Conservation (phyloP, 148 eudicot species). For the Vaccinium myrtillus region DNA sequence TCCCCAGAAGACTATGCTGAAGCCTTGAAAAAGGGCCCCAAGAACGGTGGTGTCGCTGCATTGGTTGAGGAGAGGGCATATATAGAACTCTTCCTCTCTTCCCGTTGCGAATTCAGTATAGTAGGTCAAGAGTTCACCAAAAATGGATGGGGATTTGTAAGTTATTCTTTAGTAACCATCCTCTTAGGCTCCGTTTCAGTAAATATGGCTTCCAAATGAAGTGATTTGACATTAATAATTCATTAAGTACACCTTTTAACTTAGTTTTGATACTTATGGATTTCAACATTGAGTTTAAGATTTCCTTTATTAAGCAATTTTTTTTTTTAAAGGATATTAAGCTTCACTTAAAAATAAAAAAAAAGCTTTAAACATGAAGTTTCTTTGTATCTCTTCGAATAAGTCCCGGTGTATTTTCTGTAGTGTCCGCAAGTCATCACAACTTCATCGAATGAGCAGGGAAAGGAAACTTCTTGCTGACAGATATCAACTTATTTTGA, state of each 20-base stretch:
- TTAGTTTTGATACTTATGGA: no score
- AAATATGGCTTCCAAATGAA: not conserved
- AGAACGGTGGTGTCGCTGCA: slow-evolving; percentile 69
- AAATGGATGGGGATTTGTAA: slow-evolving; percentile 85
- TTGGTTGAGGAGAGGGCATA: slow-evolving; percentile 64
- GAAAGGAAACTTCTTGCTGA: not conserved
- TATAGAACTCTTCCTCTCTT: slow-evolving; percentile 61
- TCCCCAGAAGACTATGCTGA: slow-evolving; percentile 43
- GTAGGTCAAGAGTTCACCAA: slow-evolving; percentile 67
- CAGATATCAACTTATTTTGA: not conserved
- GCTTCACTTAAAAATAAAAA: not conserved
- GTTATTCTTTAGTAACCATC: slow-evolving; percentile 16
- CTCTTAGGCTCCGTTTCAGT: not conserved
- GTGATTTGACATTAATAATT: not conserved
- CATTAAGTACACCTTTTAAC: no score
- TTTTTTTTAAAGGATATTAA: not conserved
- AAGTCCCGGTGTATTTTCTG: not conserved
- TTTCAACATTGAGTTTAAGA: no score
- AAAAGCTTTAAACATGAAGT: not conserved
- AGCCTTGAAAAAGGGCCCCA: slow-evolving; percentile 55
- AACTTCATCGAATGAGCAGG: not conserved
- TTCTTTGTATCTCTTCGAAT: not conserved
- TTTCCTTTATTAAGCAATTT: not conserved
- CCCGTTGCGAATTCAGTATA: slow-evolving; percentile 66
- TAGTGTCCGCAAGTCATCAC: not conserved